Percentiles rank a stretch among this genome's conserved stretches.
phyloP scores from a whole-genome alignment of 805 yeast species.

The Candida silvicultrix region DNA sequence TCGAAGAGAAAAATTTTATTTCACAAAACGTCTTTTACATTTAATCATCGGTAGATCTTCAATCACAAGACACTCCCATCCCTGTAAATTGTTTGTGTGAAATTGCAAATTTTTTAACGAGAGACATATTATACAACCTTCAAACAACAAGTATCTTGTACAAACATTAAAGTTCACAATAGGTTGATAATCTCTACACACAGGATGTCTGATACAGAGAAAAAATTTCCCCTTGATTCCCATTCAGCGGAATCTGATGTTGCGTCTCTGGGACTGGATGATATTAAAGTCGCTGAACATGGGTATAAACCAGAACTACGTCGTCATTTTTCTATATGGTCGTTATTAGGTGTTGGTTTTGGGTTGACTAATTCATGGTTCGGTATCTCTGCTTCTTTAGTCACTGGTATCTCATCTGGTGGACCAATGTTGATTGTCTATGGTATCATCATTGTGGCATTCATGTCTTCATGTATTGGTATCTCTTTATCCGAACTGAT shows the following conservation, averaged over 20 bases:
- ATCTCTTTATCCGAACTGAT: slow-evolving; percentile 47
- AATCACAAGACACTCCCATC: no score
- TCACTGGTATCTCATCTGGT: slow-evolving; percentile 49
- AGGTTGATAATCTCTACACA: no score
- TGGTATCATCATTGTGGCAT: slow-evolving; percentile 47
- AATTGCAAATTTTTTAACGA: no score
- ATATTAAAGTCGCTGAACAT: background rate
- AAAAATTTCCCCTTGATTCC: background rate
- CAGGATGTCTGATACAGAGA: background rate
- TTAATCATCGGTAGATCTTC: no score
- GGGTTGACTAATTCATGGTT: slow-evolving; percentile 59
- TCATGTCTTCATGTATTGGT: slow-evolving; percentile 41
- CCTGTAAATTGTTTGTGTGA: no score
- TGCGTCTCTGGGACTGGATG: background rate
- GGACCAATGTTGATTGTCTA: slow-evolving; percentile 53
- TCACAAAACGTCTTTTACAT: no score
- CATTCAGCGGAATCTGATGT: background rate
- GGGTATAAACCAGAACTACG: slow-evolving; percentile 12
- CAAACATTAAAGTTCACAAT: no score
- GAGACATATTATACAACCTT: no score
- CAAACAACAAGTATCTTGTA: no score
- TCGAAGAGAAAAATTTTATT: no score
- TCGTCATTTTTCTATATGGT: slow-evolving; percentile 34
- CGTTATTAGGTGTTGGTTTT: slow-evolving; percentile 52
- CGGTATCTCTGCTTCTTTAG: slow-evolving; percentile 50